A percentile compares a stretch with the other conserved stretches of the same genome.
phyloP scores from a whole-genome alignment of 2,329 filamentous ascomycete species.

The Zopfia rhizophila region DNA sequence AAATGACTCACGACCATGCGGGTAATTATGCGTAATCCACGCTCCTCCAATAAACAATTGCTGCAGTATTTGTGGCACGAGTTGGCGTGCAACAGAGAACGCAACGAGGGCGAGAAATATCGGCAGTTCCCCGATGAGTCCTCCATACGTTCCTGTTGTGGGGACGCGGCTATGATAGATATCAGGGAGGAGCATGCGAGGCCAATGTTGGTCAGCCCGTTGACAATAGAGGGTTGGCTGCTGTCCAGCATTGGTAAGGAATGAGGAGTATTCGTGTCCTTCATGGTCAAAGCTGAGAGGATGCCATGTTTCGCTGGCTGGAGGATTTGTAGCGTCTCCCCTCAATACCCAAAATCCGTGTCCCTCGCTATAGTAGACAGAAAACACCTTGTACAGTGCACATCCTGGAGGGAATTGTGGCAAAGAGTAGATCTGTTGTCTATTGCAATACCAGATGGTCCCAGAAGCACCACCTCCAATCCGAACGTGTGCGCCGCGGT shows the following conservation, averaged over 20 bases:
- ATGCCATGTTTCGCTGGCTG: constrained; percentile 24
- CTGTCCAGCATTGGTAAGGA: constrained; percentile 32
- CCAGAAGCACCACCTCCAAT: constrained; percentile 22
- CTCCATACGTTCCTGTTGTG: constrained; percentile 26
- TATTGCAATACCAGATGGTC: constrained; percentile 28
- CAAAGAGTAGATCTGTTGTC: constrained; percentile 16
- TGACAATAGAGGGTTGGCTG: constrained; percentile 22
- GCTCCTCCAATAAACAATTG: constrained; percentile 24
- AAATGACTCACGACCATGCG: constrained; percentile 29
- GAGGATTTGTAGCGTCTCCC: constrained; percentile 26
- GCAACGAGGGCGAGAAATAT: constrained; percentile 46
- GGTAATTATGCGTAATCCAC: constrained; percentile 28
- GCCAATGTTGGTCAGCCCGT: constrained; percentile 26
- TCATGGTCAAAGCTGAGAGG: constrained; percentile 37
- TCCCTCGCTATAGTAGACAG: constrained; percentile 32
- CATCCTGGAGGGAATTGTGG: background rate
- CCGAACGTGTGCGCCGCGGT: constrained; percentile 13
- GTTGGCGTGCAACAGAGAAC: constrained; percentile 27
- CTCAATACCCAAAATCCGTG: constrained; percentile 34
- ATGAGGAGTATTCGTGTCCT: constrained; percentile 28
- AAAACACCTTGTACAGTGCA: constrained; percentile 24
- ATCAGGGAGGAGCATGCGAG: constrained; percentile 34
- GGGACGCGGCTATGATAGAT: constrained; percentile 29
- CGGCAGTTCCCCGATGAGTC: constrained; percentile 42
- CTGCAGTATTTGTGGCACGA: constrained; percentile 24